Conservation (phyloP, 331 rosid genomes). For the Spiraea crenata region DNA sequence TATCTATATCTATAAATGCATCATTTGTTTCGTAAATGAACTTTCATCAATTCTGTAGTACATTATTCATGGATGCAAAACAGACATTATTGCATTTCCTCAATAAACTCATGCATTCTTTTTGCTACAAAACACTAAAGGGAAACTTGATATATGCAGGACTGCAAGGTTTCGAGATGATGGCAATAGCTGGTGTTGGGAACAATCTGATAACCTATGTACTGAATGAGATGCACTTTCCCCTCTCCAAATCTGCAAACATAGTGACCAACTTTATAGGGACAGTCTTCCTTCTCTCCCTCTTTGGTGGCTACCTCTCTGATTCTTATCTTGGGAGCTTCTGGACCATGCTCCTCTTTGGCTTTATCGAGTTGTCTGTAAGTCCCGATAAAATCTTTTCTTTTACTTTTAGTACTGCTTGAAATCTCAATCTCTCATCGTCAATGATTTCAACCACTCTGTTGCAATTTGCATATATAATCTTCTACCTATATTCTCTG, state of each 20-base stretch:
- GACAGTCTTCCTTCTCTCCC: conserved; percentile 60
- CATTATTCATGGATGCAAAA: too few species aligned
- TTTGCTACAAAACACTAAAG: too few species aligned
- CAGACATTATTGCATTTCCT: too few species aligned
- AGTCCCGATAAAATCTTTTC: conserved; percentile 2
- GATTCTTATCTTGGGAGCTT: conserved; percentile 73
- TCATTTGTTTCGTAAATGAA: too few species aligned
- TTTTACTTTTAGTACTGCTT: not conserved
- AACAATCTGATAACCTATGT: conserved; percentile 64
- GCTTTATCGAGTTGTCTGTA: conserved; percentile 59
- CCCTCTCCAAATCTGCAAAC: conserved; percentile 62
- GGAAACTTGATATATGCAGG: conserved; percentile 21
- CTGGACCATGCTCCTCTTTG: conserved; percentile 58
- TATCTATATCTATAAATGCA: too few species aligned
- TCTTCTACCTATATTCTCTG: conserved; percentile 13
- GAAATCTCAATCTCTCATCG: not conserved
- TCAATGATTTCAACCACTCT: conserved; percentile 4
- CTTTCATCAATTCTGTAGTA: too few species aligned
- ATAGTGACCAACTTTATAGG: conserved; percentile 66
- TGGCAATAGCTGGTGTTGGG: conserved; percentile 73
- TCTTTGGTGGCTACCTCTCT: conserved; percentile 64
- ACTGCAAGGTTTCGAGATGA: conserved; percentile 68
- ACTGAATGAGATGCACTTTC: conserved; percentile 58
- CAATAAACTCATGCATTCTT: too few species aligned
- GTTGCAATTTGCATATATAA: conserved; percentile 11